Base-by-base conservation (phyloP, 768 basidiomycete genomes). In the Chalciporus piperatus region DNA sequence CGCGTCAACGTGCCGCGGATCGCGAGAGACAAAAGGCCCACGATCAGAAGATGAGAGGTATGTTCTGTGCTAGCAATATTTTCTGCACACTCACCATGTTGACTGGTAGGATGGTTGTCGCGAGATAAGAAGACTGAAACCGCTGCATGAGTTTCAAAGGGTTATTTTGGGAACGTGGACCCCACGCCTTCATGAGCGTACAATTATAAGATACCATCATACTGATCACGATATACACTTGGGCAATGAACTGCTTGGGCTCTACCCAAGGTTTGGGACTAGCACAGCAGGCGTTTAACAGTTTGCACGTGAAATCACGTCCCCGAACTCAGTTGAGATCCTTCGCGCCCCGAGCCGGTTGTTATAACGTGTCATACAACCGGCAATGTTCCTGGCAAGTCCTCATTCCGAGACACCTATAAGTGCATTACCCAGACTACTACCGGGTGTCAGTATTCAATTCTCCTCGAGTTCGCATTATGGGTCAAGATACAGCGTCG, bases 41-140 rank as follows among this genome's bases (percentile, higher is more conserved):
- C 55, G 85, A 84, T 53, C 74, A 84, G 64, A 92, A 87, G 66
- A 72, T 92, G 64, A 87, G 84, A 74, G 91, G 90, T 87, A 56
- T 16, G 48, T 47, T 30, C 2, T 10, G 28, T 53, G 16, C 10
- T 41, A 0, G 22, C 25, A 1, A 14, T 43, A 14, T 6, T 20
- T 27, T 20, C 37, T 17, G 17, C 51, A 12, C 23, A 20, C 56
- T 62, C 46, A 51, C 19, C 38, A 19, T 25, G 17, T 39, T 33
- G 25, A 49, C 3, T 30, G 47, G 40, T 22, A 70, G 70, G 71
- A 41, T 70, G 64, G 65, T 41, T 70, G 33, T 64, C 69, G 42
- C 54, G 69, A 51, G 69, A 70, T 27, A 72, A 61, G 51, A 69
- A 59, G 20, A 1, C 52, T 6, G 62, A 60, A 12, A 41, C 8